A percentile compares a stretch with the other conserved stretches of the same genome.
Evolutionary conservation across 768 basidiomycete genomes (phyloP).

Genomic region (Neoboletus magnificus): DNA sequence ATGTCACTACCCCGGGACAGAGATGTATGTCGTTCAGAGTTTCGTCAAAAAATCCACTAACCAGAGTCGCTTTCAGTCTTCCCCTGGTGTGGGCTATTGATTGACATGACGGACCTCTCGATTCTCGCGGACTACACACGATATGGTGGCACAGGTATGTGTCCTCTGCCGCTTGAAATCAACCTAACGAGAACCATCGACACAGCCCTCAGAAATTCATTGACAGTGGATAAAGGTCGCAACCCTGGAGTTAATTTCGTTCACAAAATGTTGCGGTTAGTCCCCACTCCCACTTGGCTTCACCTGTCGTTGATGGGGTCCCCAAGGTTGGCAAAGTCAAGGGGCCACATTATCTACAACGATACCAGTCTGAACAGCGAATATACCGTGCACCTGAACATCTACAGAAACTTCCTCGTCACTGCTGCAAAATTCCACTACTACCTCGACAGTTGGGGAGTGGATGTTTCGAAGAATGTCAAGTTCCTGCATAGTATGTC

Average conservation of each 20-base stretch:
- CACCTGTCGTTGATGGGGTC: slow-evolving; percentile 4
- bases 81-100: slow-evolving; percentile 89
- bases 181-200: neutral
- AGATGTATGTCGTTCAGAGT: slow-evolving; percentile 31
- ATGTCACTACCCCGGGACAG: slow-evolving; percentile 47
- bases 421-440: slow-evolving; percentile 83
- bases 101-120: slow-evolving; percentile 74
- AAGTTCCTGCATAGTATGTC: slow-evolving; percentile 56
- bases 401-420: slow-evolving; percentile 83
- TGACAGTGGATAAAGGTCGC: slow-evolving; percentile 68
- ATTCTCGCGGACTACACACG: slow-evolving; percentile 77
- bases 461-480: slow-evolving; percentile 40
- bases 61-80: slow-evolving; percentile 52
- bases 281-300: slow-evolving; percentile 1
- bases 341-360: slow-evolving; percentile 76
- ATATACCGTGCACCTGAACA: slow-evolving; percentile 66
- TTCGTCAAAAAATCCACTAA: neutral
- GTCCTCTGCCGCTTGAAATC: neutral
- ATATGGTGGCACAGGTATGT: slow-evolving; percentile 57
- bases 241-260: slow-evolving; percentile 62
- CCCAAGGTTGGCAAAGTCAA: slow-evolving; percentile 63
- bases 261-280: slow-evolving; percentile 74
- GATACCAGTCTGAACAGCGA: slow-evolving; percentile 68
- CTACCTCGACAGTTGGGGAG: slow-evolving; percentile 67
- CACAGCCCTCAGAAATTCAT: slow-evolving; percentile 60